Evolutionary conservation across 192 early-diverging fungal genomes (phyloP).

Genomic region (Anaeromyces robustus): DNA sequence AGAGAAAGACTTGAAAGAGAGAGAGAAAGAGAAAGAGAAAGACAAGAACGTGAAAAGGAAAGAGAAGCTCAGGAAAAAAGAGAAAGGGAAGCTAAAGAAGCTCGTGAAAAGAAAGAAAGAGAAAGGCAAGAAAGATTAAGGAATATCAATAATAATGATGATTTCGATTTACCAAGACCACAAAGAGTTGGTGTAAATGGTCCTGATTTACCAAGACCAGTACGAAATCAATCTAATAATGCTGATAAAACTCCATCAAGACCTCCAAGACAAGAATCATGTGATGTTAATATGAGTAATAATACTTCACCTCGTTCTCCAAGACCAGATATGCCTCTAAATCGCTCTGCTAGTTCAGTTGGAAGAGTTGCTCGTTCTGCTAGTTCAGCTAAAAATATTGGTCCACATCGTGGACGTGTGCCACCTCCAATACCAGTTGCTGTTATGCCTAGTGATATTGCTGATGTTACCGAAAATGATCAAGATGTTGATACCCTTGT

Average conservation of each 20-base stretch:
- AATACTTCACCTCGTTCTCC: neutral
- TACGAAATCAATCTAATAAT: neutral
- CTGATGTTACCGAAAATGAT: neutral
- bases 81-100: neutral
- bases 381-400: neutral
- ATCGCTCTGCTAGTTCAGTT: neutral
- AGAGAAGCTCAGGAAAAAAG: neutral
- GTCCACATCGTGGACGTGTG: neutral
- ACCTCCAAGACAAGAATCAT: neutral
- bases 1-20: no score
- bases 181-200: neutral
- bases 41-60: neutral
- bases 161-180: neutral
- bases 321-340: neutral
- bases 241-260: neutral
- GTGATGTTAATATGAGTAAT: neutral
- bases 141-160: neutral
- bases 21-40: neutral
- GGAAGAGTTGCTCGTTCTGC: neutral
- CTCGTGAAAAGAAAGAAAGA: neutral
- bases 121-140: neutral
- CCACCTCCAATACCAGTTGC: neutral
- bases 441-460: neutral
- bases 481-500: neutral
- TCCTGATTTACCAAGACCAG: neutral